Conservation (phyloP, 768 basidiomycete species). For the Lactarius deliciosus region DNA sequence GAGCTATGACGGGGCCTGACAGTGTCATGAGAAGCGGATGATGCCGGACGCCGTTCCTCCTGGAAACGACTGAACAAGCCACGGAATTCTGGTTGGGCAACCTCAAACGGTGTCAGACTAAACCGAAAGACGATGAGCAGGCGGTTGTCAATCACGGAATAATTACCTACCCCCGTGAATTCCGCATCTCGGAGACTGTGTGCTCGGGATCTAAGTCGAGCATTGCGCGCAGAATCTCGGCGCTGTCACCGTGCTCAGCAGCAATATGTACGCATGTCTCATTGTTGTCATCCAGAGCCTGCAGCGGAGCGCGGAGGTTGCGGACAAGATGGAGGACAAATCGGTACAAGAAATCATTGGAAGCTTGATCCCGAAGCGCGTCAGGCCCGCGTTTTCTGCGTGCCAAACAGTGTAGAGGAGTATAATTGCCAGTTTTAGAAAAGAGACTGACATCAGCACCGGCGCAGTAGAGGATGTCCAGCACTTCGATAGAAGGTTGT, state of each 20-base stretch:
- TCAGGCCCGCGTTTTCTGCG: slow-evolving; percentile 28
- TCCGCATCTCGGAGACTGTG: slow-evolving; percentile 57
- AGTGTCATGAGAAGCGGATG: slow-evolving; percentile 56
- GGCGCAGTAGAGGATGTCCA: slow-evolving; percentile 72
- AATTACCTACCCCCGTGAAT: slow-evolving; percentile 63
- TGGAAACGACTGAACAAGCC: slow-evolving; percentile 55
- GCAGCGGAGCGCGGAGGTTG: slow-evolving; percentile 67
- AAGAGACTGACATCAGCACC: slow-evolving; percentile 75
- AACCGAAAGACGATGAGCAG: slow-evolving; percentile 2
- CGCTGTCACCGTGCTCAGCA: slow-evolving; percentile 68
- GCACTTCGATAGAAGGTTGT: slow-evolving; percentile 56
- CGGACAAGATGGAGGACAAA: slow-evolving; percentile 67
- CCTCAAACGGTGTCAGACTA: slow-evolving; percentile 66
- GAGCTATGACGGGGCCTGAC: slow-evolving; percentile 45
- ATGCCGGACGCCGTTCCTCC: slow-evolving; percentile 48
- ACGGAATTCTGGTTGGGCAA: slow-evolving; percentile 67
- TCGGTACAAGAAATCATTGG: slow-evolving; percentile 41
- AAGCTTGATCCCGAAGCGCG: slow-evolving; percentile 23
- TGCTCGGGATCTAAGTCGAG: slow-evolving; percentile 63
- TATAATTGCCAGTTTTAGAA: slow-evolving; percentile 33
- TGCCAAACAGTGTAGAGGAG: slow-evolving; percentile 32
- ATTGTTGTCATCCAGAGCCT: slow-evolving; percentile 61
- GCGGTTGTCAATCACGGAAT: slow-evolving; percentile 2
- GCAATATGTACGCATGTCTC: slow-evolving; percentile 82
- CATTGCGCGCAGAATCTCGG: slow-evolving; percentile 60